Evolutionary conservation across 352 stramenopile genomes (phyloP).

Genomic region (Globisporangium lucens): DNA sequence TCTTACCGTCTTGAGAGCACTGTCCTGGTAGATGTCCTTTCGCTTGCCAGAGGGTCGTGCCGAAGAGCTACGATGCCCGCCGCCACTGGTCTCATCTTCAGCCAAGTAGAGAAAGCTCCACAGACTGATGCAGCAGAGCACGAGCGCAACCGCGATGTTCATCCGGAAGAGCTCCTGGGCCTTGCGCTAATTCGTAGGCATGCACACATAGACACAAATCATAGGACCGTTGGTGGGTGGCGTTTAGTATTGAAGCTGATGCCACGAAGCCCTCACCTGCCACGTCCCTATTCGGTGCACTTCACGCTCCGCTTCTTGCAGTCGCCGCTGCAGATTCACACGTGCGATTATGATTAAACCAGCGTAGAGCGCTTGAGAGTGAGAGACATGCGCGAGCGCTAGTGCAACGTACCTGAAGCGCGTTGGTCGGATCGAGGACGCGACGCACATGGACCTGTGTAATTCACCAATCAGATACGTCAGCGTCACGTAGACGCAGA

Average conservation of each 20-base stretch:
- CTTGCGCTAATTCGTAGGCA: slow-evolving; percentile 23
- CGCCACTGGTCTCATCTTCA: neutral
- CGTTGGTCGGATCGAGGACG: slow-evolving; percentile 47
- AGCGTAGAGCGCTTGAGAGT: neutral
- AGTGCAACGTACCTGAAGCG: slow-evolving; percentile 19
- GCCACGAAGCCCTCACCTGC: slow-evolving; percentile 24
- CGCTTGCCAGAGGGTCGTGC: neutral
- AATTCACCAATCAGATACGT: neutral
- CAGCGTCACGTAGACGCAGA: neutral
- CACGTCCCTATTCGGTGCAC: slow-evolving; percentile 28
- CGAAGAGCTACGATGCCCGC: neutral
- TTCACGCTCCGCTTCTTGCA: slow-evolving; percentile 42
- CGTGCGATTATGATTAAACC: neutral
- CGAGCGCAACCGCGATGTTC: slow-evolving; percentile 32
- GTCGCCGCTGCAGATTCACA: slow-evolving; percentile 20
- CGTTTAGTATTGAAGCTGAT: too few relatives aligned
- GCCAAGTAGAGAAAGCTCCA: slow-evolving; percentile 21
- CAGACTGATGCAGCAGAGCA: slow-evolving; percentile 35
- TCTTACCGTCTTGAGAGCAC: slow-evolving; percentile 12
- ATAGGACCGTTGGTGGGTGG: too few relatives aligned
- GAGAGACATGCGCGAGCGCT: neutral
- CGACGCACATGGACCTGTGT: slow-evolving; percentile 37
- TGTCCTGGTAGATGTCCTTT: slow-evolving; percentile 10
- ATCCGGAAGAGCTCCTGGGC: slow-evolving; percentile 32
- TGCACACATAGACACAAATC: neutral